These are phyloP conservation scores for Candida sojae DNA, from an alignment of 1,139 yeast species.

Conservation along the genomic window DNA sequence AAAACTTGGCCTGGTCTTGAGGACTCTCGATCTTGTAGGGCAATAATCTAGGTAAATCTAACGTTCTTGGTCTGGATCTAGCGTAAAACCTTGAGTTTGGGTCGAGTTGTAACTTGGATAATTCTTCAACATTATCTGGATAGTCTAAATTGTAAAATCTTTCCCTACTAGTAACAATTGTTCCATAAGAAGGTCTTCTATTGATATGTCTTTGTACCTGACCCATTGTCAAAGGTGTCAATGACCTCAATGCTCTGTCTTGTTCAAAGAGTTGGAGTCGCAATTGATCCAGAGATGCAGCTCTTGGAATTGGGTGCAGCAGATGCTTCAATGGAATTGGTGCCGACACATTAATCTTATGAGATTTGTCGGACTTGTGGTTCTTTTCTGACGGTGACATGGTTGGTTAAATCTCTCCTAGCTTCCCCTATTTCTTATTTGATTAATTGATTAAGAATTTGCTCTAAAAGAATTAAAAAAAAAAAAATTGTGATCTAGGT, in stretches of 20 bases:
- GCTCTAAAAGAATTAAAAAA: background rate
- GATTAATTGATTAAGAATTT: background rate
- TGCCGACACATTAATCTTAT: conserved; percentile 15
- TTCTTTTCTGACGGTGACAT: conserved; percentile 4
- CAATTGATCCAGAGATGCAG: conserved; percentile 16
- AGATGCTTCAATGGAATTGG: conserved; percentile 22
- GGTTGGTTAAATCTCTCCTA: background rate
- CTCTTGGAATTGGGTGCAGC: conserved; percentile 11
- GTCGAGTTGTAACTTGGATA: conserved; percentile 43
- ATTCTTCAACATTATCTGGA: conserved; percentile 49
- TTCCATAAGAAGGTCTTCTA: conserved; percentile 39
- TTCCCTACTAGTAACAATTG: conserved; percentile 41
- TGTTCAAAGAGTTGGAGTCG: conserved; percentile 7
- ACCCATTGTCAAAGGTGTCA: conserved; percentile 28
- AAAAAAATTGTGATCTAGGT: background rate
- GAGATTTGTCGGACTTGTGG: conserved; percentile 5
- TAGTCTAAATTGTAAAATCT: conserved; percentile 58
- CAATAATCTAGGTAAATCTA: conserved; percentile 60
- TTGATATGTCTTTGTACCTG: conserved; percentile 16
- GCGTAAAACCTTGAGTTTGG: conserved; percentile 59
- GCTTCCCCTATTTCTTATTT: background rate
- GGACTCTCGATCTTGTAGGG: conserved; percentile 79
- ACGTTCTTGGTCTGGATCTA: conserved; percentile 51
- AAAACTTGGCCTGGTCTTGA: conserved; percentile 69
- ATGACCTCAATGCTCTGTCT: conserved; percentile 18